phyloP scores from a whole-genome alignment of 345 rosid genomes.

The Populus nigra region DNA sequence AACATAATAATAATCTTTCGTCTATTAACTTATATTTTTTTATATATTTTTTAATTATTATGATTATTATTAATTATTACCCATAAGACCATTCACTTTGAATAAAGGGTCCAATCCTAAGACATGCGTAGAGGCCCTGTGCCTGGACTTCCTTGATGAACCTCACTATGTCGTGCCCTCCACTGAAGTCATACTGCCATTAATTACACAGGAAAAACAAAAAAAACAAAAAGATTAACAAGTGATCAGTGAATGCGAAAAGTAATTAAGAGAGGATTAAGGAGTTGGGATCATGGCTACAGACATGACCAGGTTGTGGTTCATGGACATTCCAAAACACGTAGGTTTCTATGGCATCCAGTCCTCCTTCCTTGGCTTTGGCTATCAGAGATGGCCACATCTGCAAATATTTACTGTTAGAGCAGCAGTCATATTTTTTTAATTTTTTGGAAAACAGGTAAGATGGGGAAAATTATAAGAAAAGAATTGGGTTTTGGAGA shows the following conservation, averaged over 20 bases:
- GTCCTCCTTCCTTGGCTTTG: constrained; percentile 84
- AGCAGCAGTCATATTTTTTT: too few relatives aligned
- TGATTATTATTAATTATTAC: constrained; percentile 26
- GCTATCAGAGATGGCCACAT: constrained; percentile 88
- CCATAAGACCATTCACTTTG: constrained; percentile 92
- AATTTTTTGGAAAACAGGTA: too few relatives aligned
- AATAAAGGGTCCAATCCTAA: constrained; percentile 86
- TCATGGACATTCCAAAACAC: constrained; percentile 97
- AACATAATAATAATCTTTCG: not conserved
- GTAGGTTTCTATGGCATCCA: constrained; percentile 84
- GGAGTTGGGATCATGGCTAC: too few relatives aligned
- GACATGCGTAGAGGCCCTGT: constrained; percentile 73
- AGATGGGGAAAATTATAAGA: too few relatives aligned
- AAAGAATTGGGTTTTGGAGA: too few relatives aligned
- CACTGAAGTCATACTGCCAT: constrained; percentile 89
- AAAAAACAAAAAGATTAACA: not conserved
- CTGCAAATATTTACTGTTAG: constrained; percentile 30
- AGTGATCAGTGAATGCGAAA: not conserved
- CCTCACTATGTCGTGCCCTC: constrained; percentile 65
- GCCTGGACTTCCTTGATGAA: constrained; percentile 79
- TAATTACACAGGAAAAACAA: not conserved
- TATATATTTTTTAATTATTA: not conserved
- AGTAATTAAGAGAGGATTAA: not conserved
- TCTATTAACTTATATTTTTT: not conserved
- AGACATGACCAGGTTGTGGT: constrained; percentile 75